These are phyloP conservation scores for Arthrinium phaeospermum DNA, from an alignment of 2,329 filamentous ascomycete species.

Conservation along the genomic window DNA sequence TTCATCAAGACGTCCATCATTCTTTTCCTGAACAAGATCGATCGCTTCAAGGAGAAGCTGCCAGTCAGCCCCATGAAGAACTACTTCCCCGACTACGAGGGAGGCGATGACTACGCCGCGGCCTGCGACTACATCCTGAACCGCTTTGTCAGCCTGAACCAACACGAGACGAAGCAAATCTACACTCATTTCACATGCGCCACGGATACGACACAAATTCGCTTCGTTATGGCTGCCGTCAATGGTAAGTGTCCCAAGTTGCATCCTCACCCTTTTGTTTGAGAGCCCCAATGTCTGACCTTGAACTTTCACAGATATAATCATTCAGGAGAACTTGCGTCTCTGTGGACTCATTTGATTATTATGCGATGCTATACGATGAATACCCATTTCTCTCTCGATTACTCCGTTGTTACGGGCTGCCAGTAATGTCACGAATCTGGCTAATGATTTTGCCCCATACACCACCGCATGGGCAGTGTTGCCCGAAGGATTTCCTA, in stretches of 20 bases:
- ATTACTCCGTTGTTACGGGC: slow-evolving; percentile 29
- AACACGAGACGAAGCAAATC: slow-evolving; percentile 99
- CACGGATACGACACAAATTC: slow-evolving; percentile 97
- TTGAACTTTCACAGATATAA: slow-evolving; percentile 74
- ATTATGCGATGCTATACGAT: slow-evolving; percentile 30
- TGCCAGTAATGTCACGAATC: slow-evolving; percentile 41
- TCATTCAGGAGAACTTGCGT: slow-evolving; percentile 99
- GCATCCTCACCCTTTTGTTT: neutral
- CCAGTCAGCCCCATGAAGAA: slow-evolving; percentile 83
- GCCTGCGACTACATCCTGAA: slow-evolving; percentile 99
- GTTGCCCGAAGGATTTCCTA: slow-evolving; percentile 26
- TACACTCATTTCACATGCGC: slow-evolving; percentile 99
- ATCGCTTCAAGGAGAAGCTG: slow-evolving; percentile 87
- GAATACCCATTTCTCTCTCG: slow-evolving; percentile 30
- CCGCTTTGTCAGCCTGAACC: slow-evolving; percentile 96
- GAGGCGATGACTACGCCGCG: slow-evolving; percentile 91
- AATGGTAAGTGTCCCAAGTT: slow-evolving; percentile 74
- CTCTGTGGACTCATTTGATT: slow-evolving; percentile 93
- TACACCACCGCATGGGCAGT: slow-evolving; percentile 32
- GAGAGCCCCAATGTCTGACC: slow-evolving; percentile 46
- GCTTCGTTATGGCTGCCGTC: slow-evolving; percentile 99
- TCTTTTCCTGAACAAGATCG: slow-evolving; percentile 87
- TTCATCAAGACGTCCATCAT: slow-evolving; percentile 91
- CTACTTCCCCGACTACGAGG: slow-evolving; percentile 91
- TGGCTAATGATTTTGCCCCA: slow-evolving; percentile 40